A percentile compares a stretch with the other conserved stretches of the same genome.
phyloP scores from a whole-genome alignment of 768 basidiomycete species.

The Russula earlei region DNA sequence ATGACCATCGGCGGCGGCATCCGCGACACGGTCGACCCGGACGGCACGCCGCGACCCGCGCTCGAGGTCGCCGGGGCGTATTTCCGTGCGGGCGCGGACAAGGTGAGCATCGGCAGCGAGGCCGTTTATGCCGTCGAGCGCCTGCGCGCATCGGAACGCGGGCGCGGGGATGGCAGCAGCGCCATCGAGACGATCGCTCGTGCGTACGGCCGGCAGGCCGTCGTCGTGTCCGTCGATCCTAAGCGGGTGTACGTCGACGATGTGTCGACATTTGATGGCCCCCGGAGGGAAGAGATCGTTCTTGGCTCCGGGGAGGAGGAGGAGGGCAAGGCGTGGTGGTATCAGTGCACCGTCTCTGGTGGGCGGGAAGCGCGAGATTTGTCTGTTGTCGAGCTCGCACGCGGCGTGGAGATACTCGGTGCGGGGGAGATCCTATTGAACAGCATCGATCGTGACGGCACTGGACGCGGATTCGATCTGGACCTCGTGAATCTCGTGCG shows the following conservation, averaged over 20 bases:
- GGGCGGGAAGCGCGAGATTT: constrained; percentile 77
- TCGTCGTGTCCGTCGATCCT: constrained; percentile 96
- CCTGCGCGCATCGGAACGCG: constrained; percentile 33
- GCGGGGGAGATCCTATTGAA: constrained; percentile 95
- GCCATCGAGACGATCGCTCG: constrained; percentile 89
- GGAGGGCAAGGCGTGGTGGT: constrained; percentile 87
- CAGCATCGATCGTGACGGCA: constrained; percentile 94
- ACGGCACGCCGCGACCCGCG: constrained; percentile 78
- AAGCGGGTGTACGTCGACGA: constrained; percentile 69
- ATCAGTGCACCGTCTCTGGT: constrained; percentile 94
- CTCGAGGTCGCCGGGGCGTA: constrained; percentile 93
- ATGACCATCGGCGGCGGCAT: constrained; percentile 98
- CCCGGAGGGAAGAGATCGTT: constrained; percentile 56
- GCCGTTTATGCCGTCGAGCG: constrained; percentile 92
- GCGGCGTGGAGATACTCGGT: constrained; percentile 82
- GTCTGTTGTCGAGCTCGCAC: constrained; percentile 85
- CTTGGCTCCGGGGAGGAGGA: constrained; percentile 42
- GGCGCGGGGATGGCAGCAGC: constrained; percentile 55
- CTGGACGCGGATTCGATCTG: constrained; percentile 84
- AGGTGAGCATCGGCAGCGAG: constrained; percentile 95
- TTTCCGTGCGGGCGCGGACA: constrained; percentile 96
- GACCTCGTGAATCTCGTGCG: constrained; percentile 74
- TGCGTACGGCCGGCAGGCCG: constrained; percentile 90
- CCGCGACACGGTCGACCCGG: constrained; percentile 91
- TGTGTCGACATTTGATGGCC: constrained; percentile 49